Base-by-base conservation (phyloP, 106 monocot genomes). In the Allium cepa region DNA sequence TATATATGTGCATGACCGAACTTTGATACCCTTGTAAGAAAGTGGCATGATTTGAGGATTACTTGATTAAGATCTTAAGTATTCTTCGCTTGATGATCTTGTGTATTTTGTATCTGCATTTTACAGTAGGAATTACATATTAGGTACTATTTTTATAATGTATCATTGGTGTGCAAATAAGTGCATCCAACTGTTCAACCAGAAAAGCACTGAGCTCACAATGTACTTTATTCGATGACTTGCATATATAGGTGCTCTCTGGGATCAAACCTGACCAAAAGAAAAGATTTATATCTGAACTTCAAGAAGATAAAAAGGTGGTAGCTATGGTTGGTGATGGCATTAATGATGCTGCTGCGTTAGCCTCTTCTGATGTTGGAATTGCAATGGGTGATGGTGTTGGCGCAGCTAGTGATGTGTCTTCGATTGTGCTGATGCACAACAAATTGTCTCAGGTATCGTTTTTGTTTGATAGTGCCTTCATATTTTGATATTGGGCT, bases 261-360 rank as follows among this genome's bases (percentile, higher is more conserved):
- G 90, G 80, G 75, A 85, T 93, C 47, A 99, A 87, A 73, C 97
- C 97, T 60, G 70, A 84, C 56, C 84, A 99, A 68, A 99, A 99
- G 70, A 99, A 87, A 73, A 82, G 56, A 26, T 99, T 99, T 74
- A 77, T 99, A 27, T 72, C 57, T 51, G 69, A 87, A 17, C 97
- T 99, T 79, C 89, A 93, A 69, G 81, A 62, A 59, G 47, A 67
- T 36, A 69, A 72, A 47, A 87, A 79, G 71, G 66, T 83, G 47
- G 90, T 99, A 63, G 93, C 90, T 4, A 99, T 99, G 99, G 93
- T 99, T 69, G 99, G 99, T 14, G 99, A 99, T 79, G 99, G 99
- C 49, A 80, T 99, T 56, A 99, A 99, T 78, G 99, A 99, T 87
- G 87, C 99, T 71, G 93, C 99, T 58, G 99, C 99, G 12, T 87